These are phyloP conservation scores for Furculomyces boomerangus DNA, from an alignment of 371 early-diverging fungal genomes.

Conservation along the genomic window DNA sequence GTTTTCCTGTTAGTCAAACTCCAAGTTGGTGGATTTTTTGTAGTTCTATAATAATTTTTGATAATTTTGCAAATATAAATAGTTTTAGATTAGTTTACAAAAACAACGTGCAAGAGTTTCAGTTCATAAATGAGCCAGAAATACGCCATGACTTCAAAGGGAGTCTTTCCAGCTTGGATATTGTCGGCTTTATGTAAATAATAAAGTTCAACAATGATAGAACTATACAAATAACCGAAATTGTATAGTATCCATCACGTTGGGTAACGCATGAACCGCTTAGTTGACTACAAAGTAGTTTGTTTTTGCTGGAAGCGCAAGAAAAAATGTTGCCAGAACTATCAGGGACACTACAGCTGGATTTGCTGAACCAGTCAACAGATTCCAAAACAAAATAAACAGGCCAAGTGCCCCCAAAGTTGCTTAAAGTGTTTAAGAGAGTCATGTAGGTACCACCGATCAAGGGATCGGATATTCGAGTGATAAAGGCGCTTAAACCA, in stretches of 20 bases:
- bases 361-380: conserved; percentile 75
- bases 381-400: conserved; percentile 82
- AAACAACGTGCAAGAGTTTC: neutral
- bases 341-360: conserved; percentile 34
- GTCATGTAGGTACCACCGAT: conserved; percentile 98
- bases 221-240: conserved; percentile 44
- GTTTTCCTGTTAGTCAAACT: neutral
- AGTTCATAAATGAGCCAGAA: too few species aligned
- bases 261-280: conserved; percentile 45
- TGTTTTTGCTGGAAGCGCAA: conserved; percentile 43
- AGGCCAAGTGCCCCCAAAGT: conserved; percentile 97
- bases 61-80: too few species aligned
- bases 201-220: conserved; percentile 38
- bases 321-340: conserved; percentile 10
- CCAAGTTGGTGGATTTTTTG: too few species aligned
- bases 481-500: conserved; percentile 83
- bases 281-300: conserved; percentile 33
- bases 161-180: conserved; percentile 38
- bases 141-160: neutral
- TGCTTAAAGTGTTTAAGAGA: conserved; percentile 80
- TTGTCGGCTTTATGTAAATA: conserved; percentile 44
- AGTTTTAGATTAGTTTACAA: neutral
- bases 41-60: too few species aligned
- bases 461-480: conserved; percentile 85
- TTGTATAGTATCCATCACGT: conserved; percentile 76